Evolutionary conservation across 257 asterid genomes (phyloP), one percentile per base, ranked within the genome.

Genomic region (Dorcoceras hygrometricum): DNA sequence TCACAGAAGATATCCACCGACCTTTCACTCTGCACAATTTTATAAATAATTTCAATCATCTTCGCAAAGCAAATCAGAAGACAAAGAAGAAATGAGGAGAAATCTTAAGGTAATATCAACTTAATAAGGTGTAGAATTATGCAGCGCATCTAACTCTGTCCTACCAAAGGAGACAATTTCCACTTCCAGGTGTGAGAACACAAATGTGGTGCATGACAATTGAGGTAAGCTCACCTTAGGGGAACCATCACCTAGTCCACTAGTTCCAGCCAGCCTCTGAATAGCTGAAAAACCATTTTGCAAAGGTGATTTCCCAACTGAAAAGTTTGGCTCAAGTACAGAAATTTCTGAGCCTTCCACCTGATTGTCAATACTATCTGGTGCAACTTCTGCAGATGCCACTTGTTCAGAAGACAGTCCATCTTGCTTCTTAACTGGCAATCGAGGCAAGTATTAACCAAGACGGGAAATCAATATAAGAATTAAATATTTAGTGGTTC

Each of bases 221-320:
- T 62, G 58, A 64, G 32, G 59, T 72, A 8, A 39, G 54, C 75
- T 60, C 65, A 94, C 99, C 96, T 88, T 88, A 67, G 99, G 99
- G 59, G 88, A 85, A 74, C 98, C 99, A 76, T 84, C 95, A 54
- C 99, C 99, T 55, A 94, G 89, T 67, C 91, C 99, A 11, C 83
- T 89, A 74, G 87, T 73, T 71, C 87, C 93, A 72, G 80, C 66
- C 31, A 80, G 71, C 76, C 72, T 77, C 80, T 77, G 86, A 36
- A 50, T 23, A 74, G 77, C 81, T 73, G 86, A 61, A 66, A 75
- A 70, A 68, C 86, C 89, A 76, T 78, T 84, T 71, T 72, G 87
- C 4, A 75, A 81, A 78, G 98, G 97, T 2, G 95, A 87, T 77
- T 94, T 94, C 27, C 95, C 98, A 69, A 89, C 84, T 67, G 87